Percentiles rank a stretch among this genome's conserved stretches.
These are phyloP conservation scores for Cytospora leucostoma DNA, from an alignment of 2,329 filamentous ascomycete genomes.

Conservation along the genomic window DNA sequence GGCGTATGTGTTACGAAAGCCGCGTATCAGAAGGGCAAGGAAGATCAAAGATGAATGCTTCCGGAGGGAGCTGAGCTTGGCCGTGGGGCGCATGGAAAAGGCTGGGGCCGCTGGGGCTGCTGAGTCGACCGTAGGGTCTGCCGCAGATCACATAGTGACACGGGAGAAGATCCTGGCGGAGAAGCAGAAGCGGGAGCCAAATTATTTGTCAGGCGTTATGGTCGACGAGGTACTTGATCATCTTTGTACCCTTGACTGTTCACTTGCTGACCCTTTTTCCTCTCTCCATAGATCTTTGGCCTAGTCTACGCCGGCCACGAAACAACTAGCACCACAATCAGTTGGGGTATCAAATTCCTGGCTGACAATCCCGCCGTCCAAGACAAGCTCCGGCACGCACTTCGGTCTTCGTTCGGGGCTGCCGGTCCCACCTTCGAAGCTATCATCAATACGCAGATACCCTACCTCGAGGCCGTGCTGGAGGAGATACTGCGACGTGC, in stretches of 20 bases:
- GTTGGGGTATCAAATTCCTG: constrained; percentile 4
- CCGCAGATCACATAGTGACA: not conserved
- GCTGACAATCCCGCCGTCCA: not conserved
- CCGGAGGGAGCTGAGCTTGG: not conserved
- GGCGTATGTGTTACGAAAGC: not conserved
- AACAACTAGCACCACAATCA: not conserved
- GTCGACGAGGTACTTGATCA: not conserved
- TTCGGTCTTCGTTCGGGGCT: not conserved
- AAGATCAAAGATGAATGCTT: not conserved
- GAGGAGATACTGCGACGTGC: not conserved
- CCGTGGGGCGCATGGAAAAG: not conserved
- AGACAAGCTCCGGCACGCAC: not conserved
- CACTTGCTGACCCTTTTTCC: no score
- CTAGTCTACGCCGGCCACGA: not conserved
- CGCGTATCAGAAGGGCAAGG: not conserved
- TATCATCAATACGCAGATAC: constrained; percentile 1
- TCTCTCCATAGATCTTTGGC: not conserved
- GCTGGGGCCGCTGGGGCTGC: no score
- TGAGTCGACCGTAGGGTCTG: not conserved
- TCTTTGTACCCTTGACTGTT: not conserved
- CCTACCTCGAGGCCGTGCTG: constrained; percentile 1
- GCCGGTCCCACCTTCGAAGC: not conserved
- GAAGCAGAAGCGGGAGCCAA: not conserved
- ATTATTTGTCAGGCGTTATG: not conserved
- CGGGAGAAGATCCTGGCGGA: not conserved